Evolutionary conservation across 345 rosid species (phyloP).

Genomic region (Dovyalis caffra): DNA sequence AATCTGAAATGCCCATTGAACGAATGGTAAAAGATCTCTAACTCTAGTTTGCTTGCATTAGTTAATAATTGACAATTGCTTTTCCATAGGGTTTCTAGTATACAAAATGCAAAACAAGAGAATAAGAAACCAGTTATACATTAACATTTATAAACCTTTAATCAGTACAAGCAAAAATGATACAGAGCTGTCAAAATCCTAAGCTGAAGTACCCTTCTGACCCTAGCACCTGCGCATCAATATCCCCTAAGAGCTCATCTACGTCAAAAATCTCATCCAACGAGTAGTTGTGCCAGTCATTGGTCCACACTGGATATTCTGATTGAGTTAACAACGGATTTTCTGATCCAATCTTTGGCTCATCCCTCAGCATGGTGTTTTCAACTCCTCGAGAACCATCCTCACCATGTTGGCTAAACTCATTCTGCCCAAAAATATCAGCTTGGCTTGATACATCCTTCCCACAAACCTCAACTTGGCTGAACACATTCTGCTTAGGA

Average conservation of each 20-base stretch:
- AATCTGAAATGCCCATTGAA: neutral
- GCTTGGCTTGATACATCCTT: constrained; percentile 13
- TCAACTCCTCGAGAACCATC: neutral
- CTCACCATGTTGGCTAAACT: neutral
- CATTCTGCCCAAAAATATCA: neutral
- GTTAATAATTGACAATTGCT: neutral
- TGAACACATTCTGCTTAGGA: constrained; percentile 3
- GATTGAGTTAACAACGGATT: neutral
- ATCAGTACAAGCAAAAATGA: neutral
- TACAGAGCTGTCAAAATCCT: neutral
- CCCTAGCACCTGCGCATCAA: neutral
- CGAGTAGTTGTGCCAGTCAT: constrained; percentile 16
- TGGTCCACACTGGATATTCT: neutral
- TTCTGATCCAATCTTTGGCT: constrained; percentile 9
- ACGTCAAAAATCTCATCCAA: constrained; percentile 56
- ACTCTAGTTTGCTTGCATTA: neutral
- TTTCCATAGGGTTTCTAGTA: neutral
- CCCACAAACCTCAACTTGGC: constrained; percentile 21
- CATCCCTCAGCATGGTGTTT: constrained; percentile 4
- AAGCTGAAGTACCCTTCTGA: constrained; percentile 6
- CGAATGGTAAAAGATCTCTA: neutral
- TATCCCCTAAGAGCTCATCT: constrained; percentile 46
- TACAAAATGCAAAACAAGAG: neutral
- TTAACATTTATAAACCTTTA: neutral
- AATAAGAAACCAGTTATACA: neutral